Conservation (phyloP, 192 early-diverging fungal genomes). For the Podila epicladia region DNA sequence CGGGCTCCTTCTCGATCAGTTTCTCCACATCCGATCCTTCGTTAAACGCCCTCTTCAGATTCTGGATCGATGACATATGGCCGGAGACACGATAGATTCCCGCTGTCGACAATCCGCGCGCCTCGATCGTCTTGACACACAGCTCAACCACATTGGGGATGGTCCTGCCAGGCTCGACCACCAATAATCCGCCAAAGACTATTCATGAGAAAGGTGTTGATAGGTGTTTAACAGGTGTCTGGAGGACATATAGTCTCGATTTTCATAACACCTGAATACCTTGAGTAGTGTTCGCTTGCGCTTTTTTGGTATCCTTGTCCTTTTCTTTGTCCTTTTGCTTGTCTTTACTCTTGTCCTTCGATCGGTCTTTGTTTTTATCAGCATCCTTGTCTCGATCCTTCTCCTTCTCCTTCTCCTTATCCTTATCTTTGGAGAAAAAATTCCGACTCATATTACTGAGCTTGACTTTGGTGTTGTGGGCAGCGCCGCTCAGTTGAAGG, state of each 20-base stretch:
- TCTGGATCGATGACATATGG: conserved; percentile 66
- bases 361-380: conserved; percentile 4
- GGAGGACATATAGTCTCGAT: not conserved
- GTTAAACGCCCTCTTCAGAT: conserved; percentile 63
- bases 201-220: too few relatives aligned
- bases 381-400: conserved; percentile 10
- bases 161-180: conserved; percentile 57
- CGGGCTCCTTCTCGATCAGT: conserved; percentile 66
- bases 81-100: conserved; percentile 74
- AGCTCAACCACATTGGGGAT: conserved; percentile 64
- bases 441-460: conserved; percentile 41
- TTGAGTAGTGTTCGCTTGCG: not conserved
- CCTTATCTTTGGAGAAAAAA: conserved; percentile 50
- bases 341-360: conserved; percentile 18
- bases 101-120: conserved; percentile 65
- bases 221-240: not conserved
- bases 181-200: conserved; percentile 47
- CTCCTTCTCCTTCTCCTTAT: conserved; percentile 16
- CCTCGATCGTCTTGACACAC: conserved; percentile 67
- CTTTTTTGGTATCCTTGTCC: not conserved
- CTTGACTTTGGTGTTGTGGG: conserved; percentile 20
- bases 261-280: not conserved
- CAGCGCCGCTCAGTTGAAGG: not conserved
- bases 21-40: conserved; percentile 57
- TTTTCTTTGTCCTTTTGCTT: conserved; percentile 19